A percentile compares a stretch with the other conserved stretches of the same genome.
Conservation (phyloP, 139 green algal species). For the Micromonas commoda region DNA sequence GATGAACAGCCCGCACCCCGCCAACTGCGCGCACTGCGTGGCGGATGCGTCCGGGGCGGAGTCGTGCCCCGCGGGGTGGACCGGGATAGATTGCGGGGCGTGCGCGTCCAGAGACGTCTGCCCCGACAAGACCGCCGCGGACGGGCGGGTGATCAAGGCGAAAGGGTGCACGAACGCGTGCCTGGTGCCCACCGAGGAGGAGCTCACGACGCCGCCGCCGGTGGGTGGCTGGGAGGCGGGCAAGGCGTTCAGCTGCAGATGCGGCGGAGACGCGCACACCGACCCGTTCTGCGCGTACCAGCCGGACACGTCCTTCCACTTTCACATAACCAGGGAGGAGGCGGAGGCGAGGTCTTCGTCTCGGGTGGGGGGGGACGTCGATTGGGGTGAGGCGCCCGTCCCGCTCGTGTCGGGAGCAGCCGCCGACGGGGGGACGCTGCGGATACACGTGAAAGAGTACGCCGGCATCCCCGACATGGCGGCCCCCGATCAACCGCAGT, state of each 20-base stretch:
- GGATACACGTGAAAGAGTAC: background rate
- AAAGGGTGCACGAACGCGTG: conserved; percentile 14
- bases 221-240: background rate
- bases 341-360: too few relatives aligned
- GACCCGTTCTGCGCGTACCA: conserved; percentile 10
- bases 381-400: too few relatives aligned
- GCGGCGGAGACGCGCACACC: conserved; percentile 15
- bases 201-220: background rate
- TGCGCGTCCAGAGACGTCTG: background rate
- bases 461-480: background rate
- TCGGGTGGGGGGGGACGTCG: too few relatives aligned
- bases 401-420: too few relatives aligned
- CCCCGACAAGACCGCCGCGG: background rate
- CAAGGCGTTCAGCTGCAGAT: conserved; percentile 8
- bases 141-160: background rate
- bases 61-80: background rate
- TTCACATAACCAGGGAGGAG: background rate
- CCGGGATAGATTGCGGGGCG: conserved; percentile 4
- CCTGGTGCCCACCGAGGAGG: background rate
- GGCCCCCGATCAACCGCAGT: background rate
- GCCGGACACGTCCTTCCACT: background rate
- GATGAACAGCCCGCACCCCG: background rate
- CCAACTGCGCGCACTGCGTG: conserved; percentile 19
- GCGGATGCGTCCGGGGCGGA: background rate
- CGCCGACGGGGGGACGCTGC: too few relatives aligned